Evolutionary conservation across 805 yeast species (phyloP).

Genomic region (Kodamaea fukazawae): DNA sequence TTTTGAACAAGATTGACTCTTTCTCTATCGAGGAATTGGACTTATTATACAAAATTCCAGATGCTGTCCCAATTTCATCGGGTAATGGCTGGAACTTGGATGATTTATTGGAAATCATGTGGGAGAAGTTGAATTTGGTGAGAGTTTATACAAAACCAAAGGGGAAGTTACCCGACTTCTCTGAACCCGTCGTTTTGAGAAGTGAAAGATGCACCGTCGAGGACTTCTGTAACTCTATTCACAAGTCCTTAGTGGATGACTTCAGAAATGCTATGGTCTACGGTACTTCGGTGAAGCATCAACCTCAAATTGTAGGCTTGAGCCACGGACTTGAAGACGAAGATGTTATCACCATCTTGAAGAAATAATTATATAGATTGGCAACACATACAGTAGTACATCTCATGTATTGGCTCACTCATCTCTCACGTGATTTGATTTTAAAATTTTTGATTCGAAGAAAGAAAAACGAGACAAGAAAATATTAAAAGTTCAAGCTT

Average conservation of each 20-base stretch:
- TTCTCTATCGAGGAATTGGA: constrained; percentile 93
- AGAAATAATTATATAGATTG: constrained; percentile 45
- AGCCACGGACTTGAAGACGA: constrained; percentile 85
- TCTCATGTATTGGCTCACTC: neutral
- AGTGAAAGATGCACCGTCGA: constrained; percentile 80
- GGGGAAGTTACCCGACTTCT: constrained; percentile 89
- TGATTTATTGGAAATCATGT: constrained; percentile 90
- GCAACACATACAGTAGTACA: neutral
- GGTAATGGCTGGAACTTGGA: constrained; percentile 97
- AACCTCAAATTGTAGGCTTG: constrained; percentile 94
- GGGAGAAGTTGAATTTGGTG: constrained; percentile 87
- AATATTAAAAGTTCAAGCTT: neutral
- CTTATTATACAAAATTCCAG: constrained; percentile 84
- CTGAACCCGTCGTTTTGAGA: constrained; percentile 91
- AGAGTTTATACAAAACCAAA: constrained; percentile 97
- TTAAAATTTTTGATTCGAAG: neutral
- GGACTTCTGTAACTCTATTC: constrained; percentile 95
- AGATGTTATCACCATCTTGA: constrained; percentile 93
- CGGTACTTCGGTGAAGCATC: constrained; percentile 95
- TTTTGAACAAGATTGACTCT: constrained; percentile 92
- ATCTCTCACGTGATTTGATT: constrained; percentile 6
- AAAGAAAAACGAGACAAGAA: constrained; percentile 2
- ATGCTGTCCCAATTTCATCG: constrained; percentile 95
- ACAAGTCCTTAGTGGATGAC: constrained; percentile 89
- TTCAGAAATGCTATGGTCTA: constrained; percentile 90